These are phyloP conservation scores for Trichosporon ovoides DNA, from an alignment of 1,284 basidiomycete genomes.

Conservation along the genomic window DNA sequence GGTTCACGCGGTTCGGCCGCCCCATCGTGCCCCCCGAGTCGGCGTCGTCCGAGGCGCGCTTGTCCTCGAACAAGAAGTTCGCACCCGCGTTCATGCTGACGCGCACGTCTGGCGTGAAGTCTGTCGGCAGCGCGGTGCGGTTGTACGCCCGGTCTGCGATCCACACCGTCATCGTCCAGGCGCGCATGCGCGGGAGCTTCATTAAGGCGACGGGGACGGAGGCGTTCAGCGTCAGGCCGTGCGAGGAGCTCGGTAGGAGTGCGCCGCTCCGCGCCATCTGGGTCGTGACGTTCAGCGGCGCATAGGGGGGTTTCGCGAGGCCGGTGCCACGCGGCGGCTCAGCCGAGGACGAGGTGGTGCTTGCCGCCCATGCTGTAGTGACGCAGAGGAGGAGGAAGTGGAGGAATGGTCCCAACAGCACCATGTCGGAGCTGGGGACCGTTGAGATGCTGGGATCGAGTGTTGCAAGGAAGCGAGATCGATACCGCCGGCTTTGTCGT, in stretches of 20 bases:
- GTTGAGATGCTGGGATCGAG: neutral
- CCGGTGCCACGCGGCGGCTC: neutral
- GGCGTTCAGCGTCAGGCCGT: slow-evolving; percentile 6
- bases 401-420: neutral
- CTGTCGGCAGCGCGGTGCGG: slow-evolving; percentile 24
- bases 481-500: too few species aligned
- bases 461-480: too few species aligned
- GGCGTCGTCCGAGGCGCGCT: slow-evolving; percentile 26
- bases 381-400: neutral
- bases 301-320: neutral
- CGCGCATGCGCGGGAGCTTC: neutral
- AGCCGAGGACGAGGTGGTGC: neutral
- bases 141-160: slow-evolving; percentile 24
- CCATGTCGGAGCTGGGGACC: slow-evolving; percentile 3
- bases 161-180: neutral
- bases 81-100: slow-evolving; percentile 39
- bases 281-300: neutral
- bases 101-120: slow-evolving; percentile 9
- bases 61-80: neutral
- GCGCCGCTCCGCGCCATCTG: neutral
- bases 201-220: neutral
- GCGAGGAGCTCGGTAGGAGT: neutral
- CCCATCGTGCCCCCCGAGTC: slow-evolving; percentile 56
- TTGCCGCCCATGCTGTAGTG: neutral
- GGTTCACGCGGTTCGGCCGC: slow-evolving; percentile 44